Evolutionary conservation across 1,139 yeast genomes (phyloP).

Genomic region (Geotrichum candidum): DNA sequence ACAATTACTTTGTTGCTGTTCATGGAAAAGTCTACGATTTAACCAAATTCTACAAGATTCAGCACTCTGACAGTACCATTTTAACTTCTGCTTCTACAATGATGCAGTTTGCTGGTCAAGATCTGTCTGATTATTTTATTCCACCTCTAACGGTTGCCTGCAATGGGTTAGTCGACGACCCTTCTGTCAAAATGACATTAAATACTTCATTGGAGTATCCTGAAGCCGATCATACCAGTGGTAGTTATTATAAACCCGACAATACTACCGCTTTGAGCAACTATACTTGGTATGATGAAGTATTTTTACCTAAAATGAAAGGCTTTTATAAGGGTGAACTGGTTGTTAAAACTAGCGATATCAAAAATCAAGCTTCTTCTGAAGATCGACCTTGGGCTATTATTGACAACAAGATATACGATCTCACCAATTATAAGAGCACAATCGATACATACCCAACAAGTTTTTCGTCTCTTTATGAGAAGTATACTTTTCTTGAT

Average conservation of each 20-base stretch:
- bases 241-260: conserved; percentile 26
- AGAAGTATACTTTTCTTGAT: conserved; percentile 34
- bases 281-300: conserved; percentile 35
- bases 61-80: conserved; percentile 38
- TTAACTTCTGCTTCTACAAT: conserved; percentile 23
- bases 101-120: conserved; percentile 38
- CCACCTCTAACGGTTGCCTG: conserved; percentile 40
- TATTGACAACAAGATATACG: conserved; percentile 35
- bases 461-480: conserved; percentile 21
- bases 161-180: conserved; percentile 35
- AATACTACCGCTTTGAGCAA: conserved; percentile 32
- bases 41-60: conserved; percentile 32
- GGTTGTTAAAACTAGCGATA: conserved; percentile 31
- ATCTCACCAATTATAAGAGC: conserved; percentile 35
- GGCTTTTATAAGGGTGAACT: conserved; percentile 37
- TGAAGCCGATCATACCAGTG: conserved; percentile 34
- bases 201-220: conserved; percentile 32
- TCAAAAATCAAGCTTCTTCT: conserved; percentile 23
- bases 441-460: conserved; percentile 27
- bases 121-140: conserved; percentile 37
- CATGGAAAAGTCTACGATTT: conserved; percentile 40
- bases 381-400: conserved; percentile 30
- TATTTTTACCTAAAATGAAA: conserved; percentile 34
- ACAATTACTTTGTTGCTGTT: conserved; percentile 37
- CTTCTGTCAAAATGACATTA: conserved; percentile 26